These are phyloP conservation scores for Zygotorulaspora florentina DNA, from an alignment of 805 yeast species.

Conservation along the genomic window DNA sequence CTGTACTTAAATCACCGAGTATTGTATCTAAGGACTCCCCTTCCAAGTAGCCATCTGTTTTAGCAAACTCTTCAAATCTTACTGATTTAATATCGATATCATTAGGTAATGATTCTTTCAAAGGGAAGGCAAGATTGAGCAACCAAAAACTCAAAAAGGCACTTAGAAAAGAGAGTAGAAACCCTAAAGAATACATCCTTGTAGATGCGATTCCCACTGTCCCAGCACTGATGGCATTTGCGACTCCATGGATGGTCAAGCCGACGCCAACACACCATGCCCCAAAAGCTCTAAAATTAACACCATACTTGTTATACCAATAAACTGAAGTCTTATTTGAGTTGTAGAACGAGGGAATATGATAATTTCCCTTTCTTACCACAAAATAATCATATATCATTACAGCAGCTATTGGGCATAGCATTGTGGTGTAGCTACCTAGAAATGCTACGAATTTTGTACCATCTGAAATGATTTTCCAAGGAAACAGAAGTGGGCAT, in stretches of 20 bases:
- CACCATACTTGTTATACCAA: not conserved
- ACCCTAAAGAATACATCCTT: not conserved
- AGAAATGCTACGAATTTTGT: not conserved
- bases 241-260: not conserved
- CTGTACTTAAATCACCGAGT: not conserved
- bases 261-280: not conserved
- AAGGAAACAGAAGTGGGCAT: not conserved
- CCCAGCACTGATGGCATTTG: not conserved
- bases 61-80: not conserved
- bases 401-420: not conserved
- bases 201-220: not conserved
- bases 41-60: not conserved
- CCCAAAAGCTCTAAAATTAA: not conserved
- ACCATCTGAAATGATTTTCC: not conserved
- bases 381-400: not conserved
- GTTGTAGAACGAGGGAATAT: not conserved
- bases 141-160: not conserved
- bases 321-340: not conserved
- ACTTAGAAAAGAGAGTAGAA: not conserved
- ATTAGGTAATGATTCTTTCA: not conserved
- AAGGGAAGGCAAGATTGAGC: not conserved
- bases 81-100: not conserved
- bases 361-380: not conserved
- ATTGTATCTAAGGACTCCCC: not conserved
- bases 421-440: not conserved